These are phyloP conservation scores for Dovyalis caffra DNA, from an alignment of 345 rosid species.

Conservation along the genomic window DNA sequence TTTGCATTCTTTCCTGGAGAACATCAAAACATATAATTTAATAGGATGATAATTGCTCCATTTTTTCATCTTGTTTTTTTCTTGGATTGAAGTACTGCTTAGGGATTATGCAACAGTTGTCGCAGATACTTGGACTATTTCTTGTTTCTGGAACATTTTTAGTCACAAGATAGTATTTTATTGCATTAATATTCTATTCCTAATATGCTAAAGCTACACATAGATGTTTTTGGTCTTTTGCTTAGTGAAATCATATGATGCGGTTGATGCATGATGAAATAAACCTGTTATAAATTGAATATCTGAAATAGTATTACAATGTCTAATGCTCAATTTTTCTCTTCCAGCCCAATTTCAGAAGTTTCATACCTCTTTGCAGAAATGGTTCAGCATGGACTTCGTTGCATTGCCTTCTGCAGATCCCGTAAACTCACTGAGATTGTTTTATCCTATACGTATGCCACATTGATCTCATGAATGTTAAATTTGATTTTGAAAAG, in stretches of 20 bases:
- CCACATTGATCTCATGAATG: conserved; percentile 15
- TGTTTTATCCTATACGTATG: conserved; percentile 82
- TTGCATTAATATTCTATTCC: not conserved
- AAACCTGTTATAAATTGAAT: not conserved
- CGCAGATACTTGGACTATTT: not conserved
- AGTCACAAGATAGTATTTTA: not conserved
- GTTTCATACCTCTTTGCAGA: no score
- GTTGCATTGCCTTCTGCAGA: conserved; percentile 87
- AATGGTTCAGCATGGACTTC: conserved; percentile 96
- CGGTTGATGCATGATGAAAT: conserved; percentile 1
- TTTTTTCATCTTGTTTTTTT: no score
- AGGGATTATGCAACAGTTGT: no score
- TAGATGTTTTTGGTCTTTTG: not conserved
- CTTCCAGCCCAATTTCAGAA: no score
- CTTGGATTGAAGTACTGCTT: no score
- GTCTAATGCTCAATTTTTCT: conserved; percentile 15
- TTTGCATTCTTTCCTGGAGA: no score
- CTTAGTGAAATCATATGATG: not conserved
- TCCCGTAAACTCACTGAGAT: conserved; percentile 94
- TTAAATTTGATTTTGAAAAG: conserved; percentile 1
- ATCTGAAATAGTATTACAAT: not conserved
- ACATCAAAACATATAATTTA: no score
- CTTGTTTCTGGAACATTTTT: not conserved
- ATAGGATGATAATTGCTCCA: no score
- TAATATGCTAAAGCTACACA: not conserved